Percentiles rank a stretch among this genome's conserved stretches.
Evolutionary conservation across 129 eudicot species (phyloP).

Genomic region (Pseudognaphalium luteoalbum): DNA sequence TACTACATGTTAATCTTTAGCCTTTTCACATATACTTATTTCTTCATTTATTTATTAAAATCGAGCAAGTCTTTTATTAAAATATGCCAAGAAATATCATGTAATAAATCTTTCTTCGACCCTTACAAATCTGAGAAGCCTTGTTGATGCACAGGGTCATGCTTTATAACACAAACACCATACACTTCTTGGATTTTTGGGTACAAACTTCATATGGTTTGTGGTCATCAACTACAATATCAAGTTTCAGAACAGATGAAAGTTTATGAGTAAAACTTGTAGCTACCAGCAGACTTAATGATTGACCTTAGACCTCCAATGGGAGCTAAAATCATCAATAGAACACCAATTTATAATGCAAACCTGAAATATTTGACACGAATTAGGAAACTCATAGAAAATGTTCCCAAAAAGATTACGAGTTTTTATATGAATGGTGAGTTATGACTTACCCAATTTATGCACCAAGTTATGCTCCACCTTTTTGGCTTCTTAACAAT

Average conservation of each 20-base stretch:
- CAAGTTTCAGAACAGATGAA: constrained; percentile 3
- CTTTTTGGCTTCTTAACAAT: constrained; percentile 50
- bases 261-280: constrained; percentile 44
- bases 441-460: constrained; percentile 58
- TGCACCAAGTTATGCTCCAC: constrained; percentile 60
- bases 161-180: too few species aligned
- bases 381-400: constrained; percentile 4
- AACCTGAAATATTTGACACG: constrained; percentile 39
- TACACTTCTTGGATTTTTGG: not conserved
- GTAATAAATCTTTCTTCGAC: not conserved
- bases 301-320: constrained; percentile 66
- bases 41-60: constrained; percentile 19
- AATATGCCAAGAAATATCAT: not conserved
- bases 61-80: not conserved
- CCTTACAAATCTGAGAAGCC: constrained; percentile 21
- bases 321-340: constrained; percentile 63
- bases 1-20: constrained; percentile 11
- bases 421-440: not conserved
- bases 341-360: constrained; percentile 52
- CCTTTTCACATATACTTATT: constrained; percentile 12
- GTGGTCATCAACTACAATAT: constrained; percentile 16
- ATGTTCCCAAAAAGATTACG: not conserved
- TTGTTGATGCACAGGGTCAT: not conserved
- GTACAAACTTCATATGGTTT: constrained; percentile 15
- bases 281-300: constrained; percentile 43